Base-by-base conservation (phyloP, 371 early-diverging fungal genomes). In the Rhizomucor pusillus region DNA sequence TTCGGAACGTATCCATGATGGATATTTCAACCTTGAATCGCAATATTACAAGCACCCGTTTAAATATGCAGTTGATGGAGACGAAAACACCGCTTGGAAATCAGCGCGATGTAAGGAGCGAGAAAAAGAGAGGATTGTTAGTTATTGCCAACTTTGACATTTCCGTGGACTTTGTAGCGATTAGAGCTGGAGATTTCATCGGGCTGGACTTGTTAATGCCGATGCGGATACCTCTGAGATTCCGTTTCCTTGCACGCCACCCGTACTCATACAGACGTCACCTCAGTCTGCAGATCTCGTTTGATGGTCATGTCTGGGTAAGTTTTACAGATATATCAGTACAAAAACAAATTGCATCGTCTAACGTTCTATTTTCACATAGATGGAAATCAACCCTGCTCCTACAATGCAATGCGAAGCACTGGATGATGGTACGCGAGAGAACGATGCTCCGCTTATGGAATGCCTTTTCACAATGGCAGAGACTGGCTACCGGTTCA, bases 151-250 rank as follows among this genome's bases (percentile, higher is more conserved):
- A 25, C 9, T 43, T 5, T 29, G 29, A 5, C 3, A 29, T 52
- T 47, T 45, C 10, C 16, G 19, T 36, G 7, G 36, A 44, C 23
- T 50, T 7, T 43, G 23, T 52, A 77, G 75, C 63, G 49, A 73
- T 75, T 57, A 58, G 56, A 24, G 51, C 52, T n/a, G 83, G 80
- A 6, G 86, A 86, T 44, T 86, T 79, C 52, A 78, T 86, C 60
- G 84, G 86, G 9, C 53, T 86, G 22, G 86, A 86, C 62, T 57
- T 86, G 59, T 40, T 86, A 29, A 65, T 81, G 52, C 69, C 74
- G 11, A 79, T 84, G 62, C 74, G 74, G 33, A 76, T 69, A 12
- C 71, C 73, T 4, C 49, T 80, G 3, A 66, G 60, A 22, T 80
- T 69, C 49, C 69, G 75, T 14, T 57, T 80, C 39, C 50, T 80